Percentiles rank a stretch among this genome's conserved stretches.
These are phyloP conservation scores for Dichomitus squalens DNA, from an alignment of 1,284 basidiomycete species.

Conservation along the genomic window DNA sequence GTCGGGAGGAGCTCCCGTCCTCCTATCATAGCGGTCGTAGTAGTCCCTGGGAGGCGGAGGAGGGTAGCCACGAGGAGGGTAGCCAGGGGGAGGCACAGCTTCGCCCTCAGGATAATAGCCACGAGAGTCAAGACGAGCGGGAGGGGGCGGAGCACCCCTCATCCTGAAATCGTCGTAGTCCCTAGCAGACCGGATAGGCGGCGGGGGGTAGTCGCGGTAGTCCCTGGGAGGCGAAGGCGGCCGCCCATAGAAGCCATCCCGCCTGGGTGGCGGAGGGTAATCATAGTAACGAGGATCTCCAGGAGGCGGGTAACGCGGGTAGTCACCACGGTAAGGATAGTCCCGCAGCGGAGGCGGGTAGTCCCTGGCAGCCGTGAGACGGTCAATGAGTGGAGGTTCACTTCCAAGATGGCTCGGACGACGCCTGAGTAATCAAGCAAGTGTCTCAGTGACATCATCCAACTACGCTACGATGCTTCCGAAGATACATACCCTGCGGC, in stretches of 20 bases:
- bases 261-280: slow-evolving; percentile 50
- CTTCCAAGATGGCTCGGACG: slow-evolving; percentile 38
- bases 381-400: slow-evolving; percentile 57
- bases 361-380: slow-evolving; percentile 48
- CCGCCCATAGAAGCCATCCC: slow-evolving; percentile 54
- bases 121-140: slow-evolving; percentile 46
- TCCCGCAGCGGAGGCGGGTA: slow-evolving; percentile 34
- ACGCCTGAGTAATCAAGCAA: slow-evolving; percentile 15
- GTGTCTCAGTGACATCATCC: slow-evolving; percentile 14
- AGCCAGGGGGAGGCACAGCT: slow-evolving; percentile 34
- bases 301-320: slow-evolving; percentile 43
- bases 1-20: slow-evolving; percentile 44
- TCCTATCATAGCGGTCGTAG: slow-evolving; percentile 64
- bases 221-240: slow-evolving; percentile 59
- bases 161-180: slow-evolving; percentile 69
- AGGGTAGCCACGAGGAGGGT: slow-evolving; percentile 46
- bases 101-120: slow-evolving; percentile 40
- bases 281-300: slow-evolving; percentile 59
- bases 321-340: slow-evolving; percentile 56
- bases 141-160: slow-evolving; percentile 44
- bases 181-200: slow-evolving; percentile 48
- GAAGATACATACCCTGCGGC: slow-evolving; percentile 37
- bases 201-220: slow-evolving; percentile 62
- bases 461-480: background rate
- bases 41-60: slow-evolving; percentile 50